Base-by-base conservation (phyloP, 805 yeast species). In the Sugiyamaella boreocaroliniensis region DNA sequence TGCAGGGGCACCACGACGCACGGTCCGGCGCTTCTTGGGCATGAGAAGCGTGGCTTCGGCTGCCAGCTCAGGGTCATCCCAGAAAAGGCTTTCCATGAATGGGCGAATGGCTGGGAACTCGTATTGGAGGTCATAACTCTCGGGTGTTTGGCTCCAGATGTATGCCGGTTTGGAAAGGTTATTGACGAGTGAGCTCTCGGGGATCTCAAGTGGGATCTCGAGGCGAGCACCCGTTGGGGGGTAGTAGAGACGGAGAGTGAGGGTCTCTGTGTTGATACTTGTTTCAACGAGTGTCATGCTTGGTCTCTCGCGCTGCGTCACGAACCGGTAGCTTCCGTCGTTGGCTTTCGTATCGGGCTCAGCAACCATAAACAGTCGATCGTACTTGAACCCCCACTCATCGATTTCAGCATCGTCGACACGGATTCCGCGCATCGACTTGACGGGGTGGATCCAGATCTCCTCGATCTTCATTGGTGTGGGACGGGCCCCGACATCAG, bases 291-390 rank as follows among this genome's bases (percentile, higher is more conserved):
- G 58, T 1, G 66, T 60, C 57, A 68, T 40, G 42, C 47, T 29
- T 1, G 69, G 66, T 22, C 51, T 47, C 22, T 57, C 58, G n/a
- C 71, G 58, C 56, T 67, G 71, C 9, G 72, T 64, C 19, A 68
- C 22, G 20, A 63, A 51, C 37, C 44, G 52, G 53, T 53, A 57
- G 14, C 45, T 18, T 9, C 46, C 49, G 50, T 45, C 48, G 12
- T 42, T 49, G 10, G 49, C 45, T 9, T 46, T 49, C 26, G 34
- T 32, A 29, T 47, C 53, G 10, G 59, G 57, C 46, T 50, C 46
- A 3, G 59, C 65, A 10, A 66, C 59, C 69, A 63, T 64, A 55
- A 56, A 64, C 51, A 64, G 52, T 1, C 72, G 61, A 58, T 68
- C 71, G 49, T 65, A 51, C 41, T 49, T 58, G 51, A 68, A 60